phyloP scores from a whole-genome alignment of 495 filamentous ascomycete species.

The Aspergillus indologenus region DNA sequence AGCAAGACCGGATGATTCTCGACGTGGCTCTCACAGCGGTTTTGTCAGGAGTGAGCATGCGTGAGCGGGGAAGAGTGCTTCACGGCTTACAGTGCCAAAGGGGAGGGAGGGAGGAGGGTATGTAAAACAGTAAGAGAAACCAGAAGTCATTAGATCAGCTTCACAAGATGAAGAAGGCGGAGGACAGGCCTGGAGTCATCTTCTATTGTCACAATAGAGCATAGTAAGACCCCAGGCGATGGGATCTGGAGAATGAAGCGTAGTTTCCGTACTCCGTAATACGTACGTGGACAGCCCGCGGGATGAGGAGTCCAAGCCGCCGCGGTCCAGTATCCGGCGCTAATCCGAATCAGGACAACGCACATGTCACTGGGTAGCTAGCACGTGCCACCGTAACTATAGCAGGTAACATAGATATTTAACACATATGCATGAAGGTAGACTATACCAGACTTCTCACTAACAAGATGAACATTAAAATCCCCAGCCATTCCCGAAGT shows the following conservation, averaged over 20 bases:
- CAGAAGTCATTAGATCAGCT: background rate
- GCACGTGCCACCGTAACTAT: too few species aligned
- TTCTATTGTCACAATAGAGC: background rate
- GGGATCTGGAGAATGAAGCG: background rate
- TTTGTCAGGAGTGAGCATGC: background rate
- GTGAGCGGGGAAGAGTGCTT: background rate
- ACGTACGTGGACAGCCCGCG: background rate
- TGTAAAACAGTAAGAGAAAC: background rate
- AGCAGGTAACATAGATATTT: too few species aligned
- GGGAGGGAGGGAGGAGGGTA: background rate
- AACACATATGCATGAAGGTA: too few species aligned
- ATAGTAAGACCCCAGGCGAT: background rate
- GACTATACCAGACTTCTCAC: too few species aligned
- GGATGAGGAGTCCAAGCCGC: background rate
- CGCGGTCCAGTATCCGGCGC: conserved; percentile 3
- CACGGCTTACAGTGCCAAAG: background rate
- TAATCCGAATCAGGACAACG: background rate
- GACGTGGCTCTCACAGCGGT: background rate
- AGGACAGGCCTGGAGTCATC: background rate
- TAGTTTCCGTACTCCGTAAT: background rate
- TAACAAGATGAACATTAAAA: too few species aligned
- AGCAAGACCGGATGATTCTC: background rate
- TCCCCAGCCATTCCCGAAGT: too few species aligned
- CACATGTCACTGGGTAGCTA: background rate
- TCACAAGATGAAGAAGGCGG: background rate